Conservation (phyloP, 78 protist genomes). For the Dictyostelium citrinum region DNA sequence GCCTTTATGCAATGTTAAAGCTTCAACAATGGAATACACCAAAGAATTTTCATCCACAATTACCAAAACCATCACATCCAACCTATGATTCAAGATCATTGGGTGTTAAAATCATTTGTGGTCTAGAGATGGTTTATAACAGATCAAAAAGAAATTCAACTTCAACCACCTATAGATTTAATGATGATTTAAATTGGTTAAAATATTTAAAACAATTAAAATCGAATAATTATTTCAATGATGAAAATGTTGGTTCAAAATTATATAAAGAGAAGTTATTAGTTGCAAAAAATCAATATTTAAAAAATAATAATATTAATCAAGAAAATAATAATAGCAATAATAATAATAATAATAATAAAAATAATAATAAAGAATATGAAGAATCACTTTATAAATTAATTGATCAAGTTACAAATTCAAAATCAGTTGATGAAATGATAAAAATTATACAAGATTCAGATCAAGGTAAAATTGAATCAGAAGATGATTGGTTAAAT, state of each 20-base stretch:
- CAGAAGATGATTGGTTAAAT: constrained; percentile 47
- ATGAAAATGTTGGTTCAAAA: constrained; percentile 28
- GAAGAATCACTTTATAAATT: neutral
- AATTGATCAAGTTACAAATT: constrained; percentile 16
- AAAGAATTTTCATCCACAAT: neutral
- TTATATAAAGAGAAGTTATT: constrained; percentile 19
- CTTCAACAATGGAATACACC: constrained; percentile 48
- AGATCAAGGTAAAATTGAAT: neutral
- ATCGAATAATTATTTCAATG: neutral
- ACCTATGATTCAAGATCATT: neutral
- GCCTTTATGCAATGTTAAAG: constrained; percentile 45
- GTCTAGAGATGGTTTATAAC: constrained; percentile 29
- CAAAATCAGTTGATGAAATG: neutral
- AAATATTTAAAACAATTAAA: neutral
- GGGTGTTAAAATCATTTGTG: constrained; percentile 32
- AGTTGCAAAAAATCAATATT: constrained; percentile 15
- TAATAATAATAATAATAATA: neutral
- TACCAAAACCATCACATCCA: constrained; percentile 37
- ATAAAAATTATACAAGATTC: neutral
- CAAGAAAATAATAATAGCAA: neutral
- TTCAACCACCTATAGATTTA: neutral
- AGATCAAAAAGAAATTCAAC: neutral
- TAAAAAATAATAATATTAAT: neutral
- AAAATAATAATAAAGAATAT: neutral
- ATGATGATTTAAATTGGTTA: neutral